Evolutionary conservation across 2,329 filamentous ascomycete genomes (phyloP), one percentile per base, ranked within the genome.

Genomic region (Raffaelea albimanens): DNA sequence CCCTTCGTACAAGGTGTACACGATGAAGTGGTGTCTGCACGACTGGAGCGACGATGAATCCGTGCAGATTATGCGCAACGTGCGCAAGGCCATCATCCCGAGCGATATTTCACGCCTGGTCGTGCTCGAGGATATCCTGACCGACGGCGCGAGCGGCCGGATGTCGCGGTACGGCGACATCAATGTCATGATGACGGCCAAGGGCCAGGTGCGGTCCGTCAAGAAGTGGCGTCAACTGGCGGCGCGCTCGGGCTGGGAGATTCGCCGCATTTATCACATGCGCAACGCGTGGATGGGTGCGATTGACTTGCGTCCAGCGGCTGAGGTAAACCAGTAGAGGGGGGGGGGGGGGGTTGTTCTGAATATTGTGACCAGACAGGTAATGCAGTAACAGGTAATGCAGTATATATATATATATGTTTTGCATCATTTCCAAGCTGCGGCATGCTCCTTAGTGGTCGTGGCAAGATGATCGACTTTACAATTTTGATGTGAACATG

Each of bases 21-120:
- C 53, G 2, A 61, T 63, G 55, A 70, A 70, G 45, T 70, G 67
- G 67, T 61, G 57, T 43, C 58, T 70, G 13, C 67, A 70, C 45
- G 59, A 70, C 51, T 70, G 67, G 67, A 50, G 53, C 2, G 66
- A 69, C 46, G 52, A 55, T 1, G 49, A 66, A 3, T 59, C 57
- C 2, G 22, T 53, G 2, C 48, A 18, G 11, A 65, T 69, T 42
- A 55, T 57, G 1, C 33, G 14, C 4, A 58, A 53, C n/a, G 56
- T 61, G 31, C 61, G 64, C 3, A 51, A 50, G 11, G 57, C 61
- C 8, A 64, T 70, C 18, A 51, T 53, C 2, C 34, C 25, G 3
- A 50, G 31, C 4, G 51, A 52, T 0, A 51, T 53, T 0, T 58
- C 56, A 36, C 56, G 67, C 2, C 49, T 70, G 9, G 51, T 70